Conservation (phyloP, 106 monocot species). For the Xerophyta viscosa region DNA sequence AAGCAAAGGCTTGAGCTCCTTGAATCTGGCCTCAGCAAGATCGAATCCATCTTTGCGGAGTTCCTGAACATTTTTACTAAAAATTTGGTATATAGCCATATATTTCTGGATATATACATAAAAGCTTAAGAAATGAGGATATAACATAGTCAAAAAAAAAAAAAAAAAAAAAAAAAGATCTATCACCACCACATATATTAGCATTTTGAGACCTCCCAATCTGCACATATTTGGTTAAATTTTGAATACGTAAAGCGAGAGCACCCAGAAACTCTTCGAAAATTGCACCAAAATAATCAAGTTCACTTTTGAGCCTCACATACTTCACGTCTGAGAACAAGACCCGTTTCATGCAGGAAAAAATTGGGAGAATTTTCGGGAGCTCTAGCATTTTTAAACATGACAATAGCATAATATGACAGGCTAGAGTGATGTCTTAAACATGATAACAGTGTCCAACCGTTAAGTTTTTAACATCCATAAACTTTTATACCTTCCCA, state of each 20-base stretch:
- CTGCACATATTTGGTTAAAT: not conserved
- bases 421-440: not conserved
- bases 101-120: too few relatives aligned
- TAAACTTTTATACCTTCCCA: conserved; percentile 81
- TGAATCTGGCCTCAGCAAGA: conserved; percentile 86
- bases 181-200: not conserved
- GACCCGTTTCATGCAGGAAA: too few relatives aligned
- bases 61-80: conserved; percentile 37
- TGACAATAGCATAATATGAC: too few relatives aligned
- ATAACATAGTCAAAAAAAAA: not conserved
- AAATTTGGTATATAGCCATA: too few relatives aligned
- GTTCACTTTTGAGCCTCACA: not conserved
- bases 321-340: too few relatives aligned
- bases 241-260: not conserved
- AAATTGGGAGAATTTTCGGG: too few relatives aligned
- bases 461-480: not conserved
- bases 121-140: not conserved
- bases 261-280: not conserved
- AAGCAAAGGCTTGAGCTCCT: conserved; percentile 93
- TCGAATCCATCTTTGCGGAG: conserved; percentile 99
- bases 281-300: not conserved
- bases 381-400: too few relatives aligned
- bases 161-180: not conserved
- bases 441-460: not conserved
- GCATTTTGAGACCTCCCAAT: not conserved